A percentile compares a stretch with the other conserved stretches of the same genome.
Conservation (phyloP, 495 filamentous ascomycete genomes). For the Hypomontagnella monticulosa region DNA sequence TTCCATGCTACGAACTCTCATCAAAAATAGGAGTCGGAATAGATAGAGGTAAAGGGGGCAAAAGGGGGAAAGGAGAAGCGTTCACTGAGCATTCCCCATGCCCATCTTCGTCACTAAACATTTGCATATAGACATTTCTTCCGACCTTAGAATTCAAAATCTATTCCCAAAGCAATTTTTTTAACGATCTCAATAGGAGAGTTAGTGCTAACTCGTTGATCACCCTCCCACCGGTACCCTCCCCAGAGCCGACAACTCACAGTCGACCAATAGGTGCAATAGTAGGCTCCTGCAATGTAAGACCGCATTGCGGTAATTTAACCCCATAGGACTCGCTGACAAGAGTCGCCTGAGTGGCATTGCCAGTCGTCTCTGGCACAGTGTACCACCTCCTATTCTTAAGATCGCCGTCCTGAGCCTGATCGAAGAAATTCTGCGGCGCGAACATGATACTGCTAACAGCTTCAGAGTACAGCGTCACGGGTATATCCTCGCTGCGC, state of each 20-base stretch:
- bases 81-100: too few species aligned
- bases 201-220: too few species aligned
- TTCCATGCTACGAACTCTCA: too few species aligned
- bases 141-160: too few species aligned
- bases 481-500: constrained; percentile 63
- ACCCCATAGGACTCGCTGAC: constrained; percentile 31
- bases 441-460: constrained; percentile 56
- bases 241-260: background rate
- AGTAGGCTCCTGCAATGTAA: constrained; percentile 28
- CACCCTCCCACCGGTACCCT: too few species aligned
- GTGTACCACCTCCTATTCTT: constrained; percentile 45
- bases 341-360: constrained; percentile 5
- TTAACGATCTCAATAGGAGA: too few species aligned
- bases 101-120: too few species aligned
- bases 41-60: too few species aligned
- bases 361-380: constrained; percentile 6
- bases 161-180: too few species aligned
- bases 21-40: too few species aligned
- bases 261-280: constrained; percentile 17
- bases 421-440: constrained; percentile 58
- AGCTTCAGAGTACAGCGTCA: constrained; percentile 60
- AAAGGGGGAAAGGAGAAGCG: too few species aligned
- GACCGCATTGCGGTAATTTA: constrained; percentile 29
- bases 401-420: constrained; percentile 37
- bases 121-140: too few species aligned